These are phyloP conservation scores for Gossypium davidsonii DNA, from an alignment of 441 rosid genomes.

Conservation along the genomic window DNA sequence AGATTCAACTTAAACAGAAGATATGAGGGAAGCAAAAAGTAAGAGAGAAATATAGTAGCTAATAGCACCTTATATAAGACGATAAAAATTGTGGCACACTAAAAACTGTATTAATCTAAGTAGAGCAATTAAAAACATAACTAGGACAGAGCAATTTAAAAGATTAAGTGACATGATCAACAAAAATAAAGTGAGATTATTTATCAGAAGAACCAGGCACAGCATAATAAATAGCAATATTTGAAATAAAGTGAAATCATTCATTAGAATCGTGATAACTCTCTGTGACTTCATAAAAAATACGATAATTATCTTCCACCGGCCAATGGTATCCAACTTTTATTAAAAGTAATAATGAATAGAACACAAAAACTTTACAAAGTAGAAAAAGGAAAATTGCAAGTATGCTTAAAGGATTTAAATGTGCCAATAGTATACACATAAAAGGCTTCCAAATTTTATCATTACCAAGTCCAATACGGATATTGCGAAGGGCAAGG, in stretches of 20 bases:
- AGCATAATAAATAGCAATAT: slow-evolving; percentile 8
- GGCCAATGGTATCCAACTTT: background rate
- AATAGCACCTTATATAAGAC: background rate
- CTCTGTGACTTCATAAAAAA: background rate
- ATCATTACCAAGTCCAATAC: slow-evolving; percentile 74
- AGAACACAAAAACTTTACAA: background rate
- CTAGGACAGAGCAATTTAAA: background rate
- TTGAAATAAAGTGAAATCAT: slow-evolving; percentile 4
- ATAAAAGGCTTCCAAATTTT: background rate
- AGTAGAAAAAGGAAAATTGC: background rate
- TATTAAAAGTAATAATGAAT: background rate
- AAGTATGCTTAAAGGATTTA: background rate
- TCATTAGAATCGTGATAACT: background rate
- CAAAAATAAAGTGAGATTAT: background rate
- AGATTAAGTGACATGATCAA: background rate
- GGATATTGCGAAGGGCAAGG: slow-evolving; percentile 80
- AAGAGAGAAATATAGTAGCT: background rate
- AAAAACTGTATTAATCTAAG: background rate
- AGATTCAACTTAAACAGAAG: background rate
- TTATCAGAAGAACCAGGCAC: background rate
- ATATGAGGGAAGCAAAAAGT: background rate
- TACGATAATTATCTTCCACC: background rate
- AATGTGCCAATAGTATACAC: background rate
- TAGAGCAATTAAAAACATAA: background rate
- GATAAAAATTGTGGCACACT: background rate